A percentile compares a stretch with the other conserved stretches of the same genome.
Conservation (phyloP, 441 rosid species). For the Macaranga tanarius region DNA sequence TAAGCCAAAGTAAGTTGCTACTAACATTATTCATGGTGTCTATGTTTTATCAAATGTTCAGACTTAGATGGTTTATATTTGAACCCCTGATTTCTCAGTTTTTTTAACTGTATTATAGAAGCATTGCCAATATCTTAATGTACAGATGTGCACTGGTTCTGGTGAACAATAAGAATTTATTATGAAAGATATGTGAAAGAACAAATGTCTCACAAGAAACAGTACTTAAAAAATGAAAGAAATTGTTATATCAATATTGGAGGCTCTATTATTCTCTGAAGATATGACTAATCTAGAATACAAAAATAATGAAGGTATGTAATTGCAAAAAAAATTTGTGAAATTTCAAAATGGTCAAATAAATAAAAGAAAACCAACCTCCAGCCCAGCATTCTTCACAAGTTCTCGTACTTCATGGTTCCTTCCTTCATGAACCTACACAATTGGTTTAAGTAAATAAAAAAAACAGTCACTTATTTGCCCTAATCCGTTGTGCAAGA, state of each 20-base stretch:
- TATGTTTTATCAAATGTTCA: neutral
- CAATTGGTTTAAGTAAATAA: constrained; percentile 15
- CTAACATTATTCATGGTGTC: neutral
- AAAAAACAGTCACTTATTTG: neutral
- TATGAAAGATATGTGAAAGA: neutral
- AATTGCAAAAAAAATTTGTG: neutral
- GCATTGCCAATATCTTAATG: neutral
- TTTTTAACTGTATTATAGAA: neutral
- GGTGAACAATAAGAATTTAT: neutral
- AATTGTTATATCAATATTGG: neutral
- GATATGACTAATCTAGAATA: constrained; percentile 3
- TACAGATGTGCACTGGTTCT: neutral
- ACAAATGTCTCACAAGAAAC: neutral
- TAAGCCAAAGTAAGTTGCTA: neutral
- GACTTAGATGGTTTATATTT: neutral
- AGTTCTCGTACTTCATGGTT: constrained; percentile 94
- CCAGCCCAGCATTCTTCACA: constrained; percentile 87
- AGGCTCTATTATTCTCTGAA: neutral
- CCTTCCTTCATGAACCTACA: constrained; percentile 94
- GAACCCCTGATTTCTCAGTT: neutral
- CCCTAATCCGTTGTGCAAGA: constrained; percentile 10
- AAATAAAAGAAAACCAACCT: constrained; percentile 52
- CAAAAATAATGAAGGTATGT: neutral
- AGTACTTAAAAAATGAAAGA: neutral
- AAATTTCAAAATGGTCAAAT: constrained; percentile 17